Evolutionary conservation across 805 yeast genomes (phyloP), one percentile per base, ranked within the genome.

Genomic region (Candida sonorensis): DNA sequence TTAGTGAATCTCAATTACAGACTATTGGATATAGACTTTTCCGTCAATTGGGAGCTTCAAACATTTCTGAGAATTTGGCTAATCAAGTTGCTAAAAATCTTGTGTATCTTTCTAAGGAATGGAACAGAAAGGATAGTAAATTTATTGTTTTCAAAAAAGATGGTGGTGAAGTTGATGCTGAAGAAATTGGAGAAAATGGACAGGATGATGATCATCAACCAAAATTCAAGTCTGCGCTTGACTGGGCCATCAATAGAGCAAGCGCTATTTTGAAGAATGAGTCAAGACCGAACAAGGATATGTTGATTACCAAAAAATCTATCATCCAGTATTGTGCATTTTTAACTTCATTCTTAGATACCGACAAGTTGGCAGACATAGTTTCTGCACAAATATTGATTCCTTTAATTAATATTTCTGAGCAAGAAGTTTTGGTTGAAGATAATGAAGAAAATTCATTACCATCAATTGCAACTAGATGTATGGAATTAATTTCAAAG

Each of bases 41-140:
- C 37, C 81, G 88, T 47, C 95, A 85, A 62, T 59, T 90, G 29
- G 75, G 81, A 17, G 95, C 96, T 2, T 92, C 95, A 2, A 57
- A 69, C 6, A 65, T 87, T 17, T 59, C 81, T 4, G 78, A 76
- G 31, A 72, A 67, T 1, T 61, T 86, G 35, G 81, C 83, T 0
- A 53, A 66, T 12, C 81, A 78, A 50, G 66, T 73, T 18, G 75
- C 81, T 15, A 83, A 80, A 53, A 79, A 80, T 38, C 55, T 88
- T 40, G 77, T 80, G 2, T 53, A 64, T 23, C 64, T 85, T 19
- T 63, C 79, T 6, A 67, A 69, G 56, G 58, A 59, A 34, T 87
- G 95, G 95, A 67, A 72, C 18, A 46, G 55, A 16, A 51, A 64
- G 4, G 38, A 62, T 10, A 63, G 73, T 0, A 40, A 50, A 11